Evolutionary conservation across 1,284 basidiomycete genomes (phyloP).

Genomic region (Cryptococcus sp.): DNA sequence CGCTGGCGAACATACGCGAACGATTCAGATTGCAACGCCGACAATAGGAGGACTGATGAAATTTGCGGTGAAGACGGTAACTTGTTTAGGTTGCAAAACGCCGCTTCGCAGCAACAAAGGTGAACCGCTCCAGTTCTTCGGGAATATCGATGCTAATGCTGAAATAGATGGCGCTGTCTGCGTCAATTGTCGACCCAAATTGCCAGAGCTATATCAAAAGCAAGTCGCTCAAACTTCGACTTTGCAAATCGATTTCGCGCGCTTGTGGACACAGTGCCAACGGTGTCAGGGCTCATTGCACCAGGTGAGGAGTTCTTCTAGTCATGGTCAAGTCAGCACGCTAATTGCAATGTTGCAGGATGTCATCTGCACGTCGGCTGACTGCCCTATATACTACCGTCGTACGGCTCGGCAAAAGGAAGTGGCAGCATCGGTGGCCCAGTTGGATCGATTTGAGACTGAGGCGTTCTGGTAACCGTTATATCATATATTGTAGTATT

Average conservation of each 20-base stretch:
- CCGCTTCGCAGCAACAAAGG: constrained; percentile 70
- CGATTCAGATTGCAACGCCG: constrained; percentile 91
- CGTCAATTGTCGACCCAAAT: constrained; percentile 79
- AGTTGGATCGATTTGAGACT: constrained; percentile 77
- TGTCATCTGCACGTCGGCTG: constrained; percentile 92
- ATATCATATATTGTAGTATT: neutral
- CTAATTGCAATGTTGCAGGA: constrained; percentile 61
- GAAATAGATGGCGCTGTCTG: constrained; percentile 81
- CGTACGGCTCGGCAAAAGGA: constrained; percentile 95
- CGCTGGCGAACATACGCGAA: constrained; percentile 87
- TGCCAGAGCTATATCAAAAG: constrained; percentile 88
- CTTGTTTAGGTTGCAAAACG: constrained; percentile 91
- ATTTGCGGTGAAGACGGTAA: constrained; percentile 90
- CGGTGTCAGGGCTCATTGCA: constrained; percentile 93
- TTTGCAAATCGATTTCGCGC: constrained; percentile 83
- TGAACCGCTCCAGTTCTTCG: constrained; percentile 48
- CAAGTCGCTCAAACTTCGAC: constrained; percentile 72
- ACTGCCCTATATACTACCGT: constrained; percentile 98
- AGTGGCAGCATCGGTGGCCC: constrained; percentile 74
- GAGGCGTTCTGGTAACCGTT: constrained; percentile 46
- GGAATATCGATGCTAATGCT: constrained; percentile 10
- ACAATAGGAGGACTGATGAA: constrained; percentile 95
- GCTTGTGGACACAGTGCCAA: constrained; percentile 96
- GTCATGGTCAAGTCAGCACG: neutral
- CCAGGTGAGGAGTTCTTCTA: constrained; percentile 60